A percentile compares a stretch with the other conserved stretches of the same genome.
phyloP scores from a whole-genome alignment of 164 flowering plant genomes.

The Sedum album region DNA sequence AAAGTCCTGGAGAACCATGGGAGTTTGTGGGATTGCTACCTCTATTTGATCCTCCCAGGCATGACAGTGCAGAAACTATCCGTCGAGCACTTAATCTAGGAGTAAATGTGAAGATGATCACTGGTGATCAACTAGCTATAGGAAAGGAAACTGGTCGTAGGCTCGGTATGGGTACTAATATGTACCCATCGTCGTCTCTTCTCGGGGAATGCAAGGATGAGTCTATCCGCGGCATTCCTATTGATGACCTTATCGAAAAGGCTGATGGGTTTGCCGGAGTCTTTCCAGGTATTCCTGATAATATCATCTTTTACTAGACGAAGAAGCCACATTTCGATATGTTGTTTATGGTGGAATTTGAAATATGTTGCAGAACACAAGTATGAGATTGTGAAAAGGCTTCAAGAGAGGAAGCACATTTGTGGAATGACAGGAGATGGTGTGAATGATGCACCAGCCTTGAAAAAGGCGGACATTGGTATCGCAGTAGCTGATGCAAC shows the following conservation, averaged over 20 bases:
- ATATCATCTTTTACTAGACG: background rate
- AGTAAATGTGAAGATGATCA: conserved; percentile 90
- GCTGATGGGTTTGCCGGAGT: conserved; percentile 51
- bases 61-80: conserved; percentile 92
- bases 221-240: conserved; percentile 47
- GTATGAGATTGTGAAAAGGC: conserved; percentile 72
- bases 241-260: conserved; percentile 80
- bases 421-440: conserved; percentile 5
- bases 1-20: conserved; percentile 76
- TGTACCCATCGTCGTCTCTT: conserved; percentile 87
- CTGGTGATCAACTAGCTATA: conserved; percentile 90
- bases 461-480: conserved; percentile 3
- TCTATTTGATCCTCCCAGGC: conserved; percentile 88
- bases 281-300: background rate
- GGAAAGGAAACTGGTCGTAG: conserved; percentile 95
- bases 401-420: conserved; percentile 57
- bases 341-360: background rate
- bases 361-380: conserved; percentile 15
- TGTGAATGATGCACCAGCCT: conserved; percentile 1
- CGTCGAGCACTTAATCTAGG: conserved; percentile 78
- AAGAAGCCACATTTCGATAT: conserved; percentile 17
- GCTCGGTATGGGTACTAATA: conserved; percentile 94
- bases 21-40: conserved; percentile 81
- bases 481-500: conserved; percentile 3
- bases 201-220: conserved; percentile 63